Evolutionary conservation across 768 basidiomycete species (phyloP).

Genomic region (Tricholoma bakamatsutake): DNA sequence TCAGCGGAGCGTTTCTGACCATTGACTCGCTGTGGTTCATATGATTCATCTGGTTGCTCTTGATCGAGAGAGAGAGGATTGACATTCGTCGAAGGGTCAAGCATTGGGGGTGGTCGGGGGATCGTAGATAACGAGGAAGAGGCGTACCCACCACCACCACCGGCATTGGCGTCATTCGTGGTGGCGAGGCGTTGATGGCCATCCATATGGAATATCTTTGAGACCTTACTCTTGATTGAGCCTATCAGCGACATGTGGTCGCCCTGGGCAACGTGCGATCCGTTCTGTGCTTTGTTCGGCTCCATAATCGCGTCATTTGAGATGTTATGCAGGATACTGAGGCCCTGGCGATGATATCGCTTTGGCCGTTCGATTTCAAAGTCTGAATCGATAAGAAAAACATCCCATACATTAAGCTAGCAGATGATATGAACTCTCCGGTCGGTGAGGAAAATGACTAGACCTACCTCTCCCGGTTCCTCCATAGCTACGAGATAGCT

Average conservation of each 20-base stretch:
- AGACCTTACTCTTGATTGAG: slow-evolving; percentile 43
- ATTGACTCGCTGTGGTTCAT: slow-evolving; percentile 26
- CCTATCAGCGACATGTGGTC: slow-evolving; percentile 38
- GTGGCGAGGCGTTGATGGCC: slow-evolving; percentile 15
- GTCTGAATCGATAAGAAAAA: slow-evolving; percentile 85
- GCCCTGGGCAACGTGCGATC: slow-evolving; percentile 10
- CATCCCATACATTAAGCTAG: slow-evolving; percentile 85
- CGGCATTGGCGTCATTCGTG: slow-evolving; percentile 9
- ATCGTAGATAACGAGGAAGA: slow-evolving; percentile 28
- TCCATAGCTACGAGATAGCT: slow-evolving; percentile 84
- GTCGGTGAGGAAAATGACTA: not conserved
- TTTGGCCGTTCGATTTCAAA: slow-evolving; percentile 89
- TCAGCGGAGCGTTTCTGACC: slow-evolving; percentile 44
- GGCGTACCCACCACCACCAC: slow-evolving; percentile 19
- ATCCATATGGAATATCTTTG: slow-evolving; percentile 36
- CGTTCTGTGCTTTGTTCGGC: slow-evolving; percentile 4
- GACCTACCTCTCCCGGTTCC: slow-evolving; percentile 76
- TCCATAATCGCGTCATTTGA: slow-evolving; percentile 7
- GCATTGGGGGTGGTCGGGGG: slow-evolving; percentile 49
- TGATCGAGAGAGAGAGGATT: slow-evolving; percentile 41
- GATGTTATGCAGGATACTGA: slow-evolving; percentile 53
- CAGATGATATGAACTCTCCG: not conserved
- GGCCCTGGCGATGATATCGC: slow-evolving; percentile 81
- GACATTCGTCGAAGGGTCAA: slow-evolving; percentile 76
- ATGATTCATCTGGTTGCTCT: slow-evolving; percentile 16